Base-by-base conservation (phyloP, 352 stramenopile genomes). In the Phytopythium helicoides region DNA sequence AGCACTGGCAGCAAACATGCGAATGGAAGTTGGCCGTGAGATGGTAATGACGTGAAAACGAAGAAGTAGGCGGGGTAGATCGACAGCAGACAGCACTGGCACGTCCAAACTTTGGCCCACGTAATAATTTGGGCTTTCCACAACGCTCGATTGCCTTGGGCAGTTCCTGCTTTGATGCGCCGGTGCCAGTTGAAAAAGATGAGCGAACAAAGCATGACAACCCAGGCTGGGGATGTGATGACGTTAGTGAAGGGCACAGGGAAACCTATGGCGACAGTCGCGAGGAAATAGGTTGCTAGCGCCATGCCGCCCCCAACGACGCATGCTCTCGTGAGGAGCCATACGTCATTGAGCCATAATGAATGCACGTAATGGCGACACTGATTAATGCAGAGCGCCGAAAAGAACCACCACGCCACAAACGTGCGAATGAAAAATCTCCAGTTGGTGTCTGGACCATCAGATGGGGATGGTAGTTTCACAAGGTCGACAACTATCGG, bases 61-160 rank as follows among this genome's bases (percentile, higher is more conserved):
- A 54, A 70, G 16, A 45, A 70, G 47, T 70, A 66, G n/a, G 18
- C 33, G 6, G 62, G 62, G n/a, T 70, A 70, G 11, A 49, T 57
- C 11, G 58, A 21, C 0, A 60, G 52, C 1, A 68, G 23, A 16
- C 50, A 12, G 23, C 54, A 57, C 28, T 68, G 47, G 22, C 54
- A 68, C 25, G 58, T 35, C 60, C 54, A 63, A 10, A 68, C 33
- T 19, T 64, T 60, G 35, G 64, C 36, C 3, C 39, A 46, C 19
- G 39, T 46, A 19, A 22, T 46, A 22, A 46, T 18, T 14, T 46
- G 11, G 4, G 15, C 12, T 25, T 49, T 49, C 42, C 42, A 49
- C 42, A 36, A 15, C 9, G 42, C 14, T 2, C 9, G 3, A 23
- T 23, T 21, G 6, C 39, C 39, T 4, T 22, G 21, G n/a, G 16